These are phyloP conservation scores for Camellia japonica DNA, from an alignment of 148 eudicot genomes.

Conservation along the genomic window DNA sequence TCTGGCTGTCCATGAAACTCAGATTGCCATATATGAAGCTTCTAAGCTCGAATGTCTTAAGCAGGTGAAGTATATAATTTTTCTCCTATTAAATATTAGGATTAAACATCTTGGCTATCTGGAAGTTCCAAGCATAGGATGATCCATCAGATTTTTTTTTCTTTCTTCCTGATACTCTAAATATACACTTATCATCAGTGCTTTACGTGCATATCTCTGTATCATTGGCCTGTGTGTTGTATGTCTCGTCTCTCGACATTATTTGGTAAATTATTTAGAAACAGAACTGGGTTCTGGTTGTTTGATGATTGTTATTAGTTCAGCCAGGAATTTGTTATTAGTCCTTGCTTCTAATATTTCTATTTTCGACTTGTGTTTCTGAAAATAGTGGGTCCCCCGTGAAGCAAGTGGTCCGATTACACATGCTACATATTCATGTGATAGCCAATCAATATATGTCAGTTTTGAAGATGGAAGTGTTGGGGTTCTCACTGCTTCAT, in stretches of 20 bases:
- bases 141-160: background rate
- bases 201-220: background rate
- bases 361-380: constrained; percentile 16
- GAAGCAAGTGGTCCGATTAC: constrained; percentile 86
- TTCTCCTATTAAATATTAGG: background rate
- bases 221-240: background rate
- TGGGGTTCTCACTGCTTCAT: constrained; percentile 72
- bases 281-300: background rate
- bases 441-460: constrained; percentile 75
- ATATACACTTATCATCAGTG: background rate
- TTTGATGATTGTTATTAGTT: background rate
- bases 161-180: background rate
- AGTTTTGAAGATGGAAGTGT: constrained; percentile 83
- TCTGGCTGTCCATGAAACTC: constrained; percentile 84
- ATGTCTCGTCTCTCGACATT: background rate
- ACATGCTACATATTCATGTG: constrained; percentile 89
- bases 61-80: constrained; percentile 44
- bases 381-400: constrained; percentile 65
- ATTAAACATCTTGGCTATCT: background rate
- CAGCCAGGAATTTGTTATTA: background rate
- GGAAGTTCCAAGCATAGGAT: background rate
- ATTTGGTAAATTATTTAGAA: background rate
- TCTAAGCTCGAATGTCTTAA: constrained; percentile 76
- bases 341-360: constrained; percentile 13
- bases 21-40: constrained; percentile 84